These are phyloP conservation scores for Phoenix roebelenii DNA, from an alignment of 176 grass and related monocot species.

Conservation along the genomic window DNA sequence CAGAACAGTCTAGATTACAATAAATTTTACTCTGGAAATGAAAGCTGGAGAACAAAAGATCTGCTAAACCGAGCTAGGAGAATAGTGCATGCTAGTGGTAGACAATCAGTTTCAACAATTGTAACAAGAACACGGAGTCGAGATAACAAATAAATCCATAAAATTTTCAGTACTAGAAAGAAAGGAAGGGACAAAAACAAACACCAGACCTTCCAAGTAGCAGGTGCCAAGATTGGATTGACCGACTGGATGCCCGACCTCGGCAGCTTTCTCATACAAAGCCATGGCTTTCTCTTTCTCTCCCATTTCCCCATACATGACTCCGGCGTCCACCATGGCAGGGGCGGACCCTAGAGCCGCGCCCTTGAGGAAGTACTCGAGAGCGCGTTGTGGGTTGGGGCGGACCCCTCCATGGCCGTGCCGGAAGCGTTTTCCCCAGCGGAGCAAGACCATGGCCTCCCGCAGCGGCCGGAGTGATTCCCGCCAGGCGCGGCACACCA, in stretches of 20 bases:
- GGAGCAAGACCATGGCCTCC: constrained; percentile 50
- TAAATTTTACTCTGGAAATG: no score
- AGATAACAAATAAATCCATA: no score
- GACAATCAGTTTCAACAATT: no score
- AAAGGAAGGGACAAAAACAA: background rate
- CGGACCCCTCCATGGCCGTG: constrained; percentile 12
- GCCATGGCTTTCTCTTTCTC: constrained; percentile 29
- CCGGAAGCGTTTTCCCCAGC: constrained; percentile 39
- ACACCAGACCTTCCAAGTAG: constrained; percentile 49
- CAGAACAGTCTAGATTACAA: no score
- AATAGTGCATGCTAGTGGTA: no score
- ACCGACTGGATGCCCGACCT: constrained; percentile 46
- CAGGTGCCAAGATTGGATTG: constrained; percentile 64
- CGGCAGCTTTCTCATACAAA: constrained; percentile 43
- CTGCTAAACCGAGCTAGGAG: no score
- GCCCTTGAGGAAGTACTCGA: constrained; percentile 47
- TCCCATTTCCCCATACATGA: constrained; percentile 63
- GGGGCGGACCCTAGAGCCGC: constrained; percentile 43
- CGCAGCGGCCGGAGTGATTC: constrained; percentile 56
- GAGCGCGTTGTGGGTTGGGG: constrained; percentile 22
- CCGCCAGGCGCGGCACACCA: constrained; percentile 49
- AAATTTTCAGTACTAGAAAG: no score
- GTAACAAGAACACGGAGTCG: no score
- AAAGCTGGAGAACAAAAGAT: no score
- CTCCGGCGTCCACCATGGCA: constrained; percentile 67